Evolutionary conservation across 1,284 basidiomycete genomes (phyloP).

Genomic region (Microbotryum scabiosae): DNA sequence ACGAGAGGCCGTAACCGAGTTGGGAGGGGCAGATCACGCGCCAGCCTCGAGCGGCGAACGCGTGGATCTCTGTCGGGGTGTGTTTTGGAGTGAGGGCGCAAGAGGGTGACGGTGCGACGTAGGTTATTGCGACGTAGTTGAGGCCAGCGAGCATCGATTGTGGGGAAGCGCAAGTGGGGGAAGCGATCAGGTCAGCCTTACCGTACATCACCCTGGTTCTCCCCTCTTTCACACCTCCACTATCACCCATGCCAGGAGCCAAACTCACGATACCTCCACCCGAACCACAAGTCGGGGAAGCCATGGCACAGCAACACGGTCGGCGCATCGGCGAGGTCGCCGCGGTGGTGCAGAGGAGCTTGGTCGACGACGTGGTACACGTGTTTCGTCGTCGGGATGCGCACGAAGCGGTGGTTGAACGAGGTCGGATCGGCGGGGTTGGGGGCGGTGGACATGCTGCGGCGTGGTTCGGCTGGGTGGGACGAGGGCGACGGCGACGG

Average conservation of each 20-base stretch:
- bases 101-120: too few relatives aligned
- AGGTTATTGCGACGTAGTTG: too few relatives aligned
- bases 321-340: conserved; percentile 4
- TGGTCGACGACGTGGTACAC: conserved; percentile 29
- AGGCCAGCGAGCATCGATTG: too few relatives aligned
- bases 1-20: conserved; percentile 26
- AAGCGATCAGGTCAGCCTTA: neutral
- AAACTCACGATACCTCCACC: conserved; percentile 21
- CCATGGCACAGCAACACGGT: conserved; percentile 28
- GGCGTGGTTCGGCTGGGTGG: neutral
- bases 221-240: too few relatives aligned
- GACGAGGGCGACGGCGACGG: too few relatives aligned
- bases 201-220: too few relatives aligned
- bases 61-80: conserved; percentile 21
- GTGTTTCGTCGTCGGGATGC: conserved; percentile 10
- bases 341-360: conserved; percentile 4
- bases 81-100: neutral
- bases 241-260: neutral
- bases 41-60: conserved; percentile 22
- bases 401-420: conserved; percentile 20
- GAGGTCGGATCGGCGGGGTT: conserved; percentile 7
- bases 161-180: neutral
- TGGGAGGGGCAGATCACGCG: conserved; percentile 29
- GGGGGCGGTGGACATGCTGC: neutral
- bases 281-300: conserved; percentile 32